Base-by-base conservation (phyloP, 2,329 filamentous ascomycete genomes). In the Penicillium paneum region DNA sequence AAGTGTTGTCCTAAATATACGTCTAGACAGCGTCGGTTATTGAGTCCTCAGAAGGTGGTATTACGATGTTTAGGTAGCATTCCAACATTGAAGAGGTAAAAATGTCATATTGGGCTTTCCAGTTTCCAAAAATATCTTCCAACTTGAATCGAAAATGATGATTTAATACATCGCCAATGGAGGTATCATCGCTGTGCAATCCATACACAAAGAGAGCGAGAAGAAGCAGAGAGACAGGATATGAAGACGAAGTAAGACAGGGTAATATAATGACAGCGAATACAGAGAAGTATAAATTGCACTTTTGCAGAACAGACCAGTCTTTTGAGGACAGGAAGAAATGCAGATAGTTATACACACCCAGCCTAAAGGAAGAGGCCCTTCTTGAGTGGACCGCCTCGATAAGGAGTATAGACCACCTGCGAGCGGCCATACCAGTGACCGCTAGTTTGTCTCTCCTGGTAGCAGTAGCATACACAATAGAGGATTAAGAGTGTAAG, bases 141-240 rank as follows among this genome's bases (percentile, higher is more conserved):
- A 40, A 24, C 28, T 41, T 38, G 26, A 50, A 41, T 39, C 15
- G 12, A 32, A 15, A 39, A 39, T 28, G n/a, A 46, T 41, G 31
- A 41, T 17, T 52, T 17, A 55, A 46, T 46, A 50, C 34, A 52
- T 62, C 42, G 54, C 52, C 59, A 56, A 55, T 57, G 28, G 51
- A 60, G 55, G 59, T 57, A 63, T 60, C 57, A 63, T 36, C 47
- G 49, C 51, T 52, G 54, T 48, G 41, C 43, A 52, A 43, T 57
- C 48, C 47, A 43, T 46, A 46, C 49, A 50, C 34, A 12, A 28
- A 40, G 40, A 32, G 19, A 44, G 46, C 12, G 49, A 32, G 17
- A 17, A 43, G 49, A 28, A 42, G 21, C 34, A 24, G 24, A 31
- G 17, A 13, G 32, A 32, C 42, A 29, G 50, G 26, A 48, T n/a